Base-by-base conservation (phyloP, 148 eudicot genomes). In the Drosera capensis region DNA sequence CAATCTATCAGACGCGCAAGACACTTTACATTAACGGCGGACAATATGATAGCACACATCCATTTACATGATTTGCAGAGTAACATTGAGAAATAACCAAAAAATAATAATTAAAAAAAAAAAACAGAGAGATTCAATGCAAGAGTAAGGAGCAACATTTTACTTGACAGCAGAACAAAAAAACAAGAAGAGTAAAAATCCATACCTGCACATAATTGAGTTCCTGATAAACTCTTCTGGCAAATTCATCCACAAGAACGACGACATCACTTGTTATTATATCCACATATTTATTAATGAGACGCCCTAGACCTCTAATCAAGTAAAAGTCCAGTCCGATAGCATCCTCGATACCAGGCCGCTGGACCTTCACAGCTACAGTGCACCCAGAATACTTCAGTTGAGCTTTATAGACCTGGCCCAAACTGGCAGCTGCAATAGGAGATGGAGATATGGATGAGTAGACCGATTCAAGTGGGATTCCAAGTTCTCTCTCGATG, bases 331-430 rank as follows among this genome's bases (percentile, higher is more conserved):
- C 99, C 29, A 80, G 77, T 42, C 99, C 99, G 41, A 90, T 78
- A 54, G 93, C 71, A 62, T 90, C 99, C 70, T 90, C 99, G 59
- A 90, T 90, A 40, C 88, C 95, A 65, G 99, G 99, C 57, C 99
- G 58, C 62, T 90, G 99, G 63, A 90, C 99, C 72, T 90, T 90
- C 68, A 90, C 99, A 48, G 99, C 99, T 63, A 90, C 99, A 54
- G 63, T 65, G 58, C 81, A 79, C 40, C 95, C 85, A 46, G 99
- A 84, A 57, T 68, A 69, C 72, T 70, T 90, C 58, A 90, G 59
- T 62, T 68, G 76, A 37, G 95, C 99, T 74, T 90, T 90, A 66
- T 90, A 90, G 55, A 90, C 99, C 72, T 90, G 99, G 29, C 99
- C 99, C 55, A 90, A 66, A 76, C 99, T 90, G 54, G 99, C 99